A percentile compares a stretch with the other conserved stretches of the same genome.
Evolutionary conservation across 257 asterid species (phyloP).

Genomic region (Mentha longifolia): DNA sequence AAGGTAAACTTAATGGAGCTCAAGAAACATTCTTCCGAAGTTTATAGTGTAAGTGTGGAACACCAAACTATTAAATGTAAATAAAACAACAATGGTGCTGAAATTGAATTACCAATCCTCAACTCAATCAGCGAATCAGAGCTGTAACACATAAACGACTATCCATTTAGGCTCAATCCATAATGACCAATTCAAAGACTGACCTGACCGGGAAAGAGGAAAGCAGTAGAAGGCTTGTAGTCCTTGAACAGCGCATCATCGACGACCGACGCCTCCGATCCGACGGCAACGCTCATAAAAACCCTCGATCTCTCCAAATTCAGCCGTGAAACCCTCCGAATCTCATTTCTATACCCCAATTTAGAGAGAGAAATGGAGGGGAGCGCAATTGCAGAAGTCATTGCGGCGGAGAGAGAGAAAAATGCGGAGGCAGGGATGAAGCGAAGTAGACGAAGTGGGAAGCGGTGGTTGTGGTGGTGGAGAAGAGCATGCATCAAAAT

Average conservation of each 20-base stretch:
- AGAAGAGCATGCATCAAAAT: constrained; percentile 38
- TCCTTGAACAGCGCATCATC: constrained; percentile 75
- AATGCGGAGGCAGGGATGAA: constrained; percentile 20
- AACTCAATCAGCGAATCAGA: constrained; percentile 22
- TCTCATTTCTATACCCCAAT: constrained; percentile 54
- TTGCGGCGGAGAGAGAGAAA: constrained; percentile 39
- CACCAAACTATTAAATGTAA: constrained; percentile 3
- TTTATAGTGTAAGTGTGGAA: not conserved
- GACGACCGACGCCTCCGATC: constrained; percentile 60
- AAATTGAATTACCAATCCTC: constrained; percentile 19
- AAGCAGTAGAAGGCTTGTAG: constrained; percentile 80
- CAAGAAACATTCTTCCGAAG: constrained; percentile 1
- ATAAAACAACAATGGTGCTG: constrained; percentile 25
- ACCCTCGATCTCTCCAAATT: constrained; percentile 66
- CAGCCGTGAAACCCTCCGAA: constrained; percentile 39
- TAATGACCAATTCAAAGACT: not conserved
- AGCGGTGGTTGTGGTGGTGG: constrained; percentile 32
- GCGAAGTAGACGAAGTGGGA: constrained; percentile 31
- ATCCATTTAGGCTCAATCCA: constrained; percentile 22
- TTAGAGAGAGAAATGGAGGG: constrained; percentile 58
- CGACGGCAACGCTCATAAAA: constrained; percentile 69
- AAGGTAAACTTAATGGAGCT: not conserved
- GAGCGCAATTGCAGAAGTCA: constrained; percentile 57
- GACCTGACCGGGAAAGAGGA: constrained; percentile 99
- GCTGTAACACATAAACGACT: constrained; percentile 15